Percentiles rank a stretch among this genome's conserved stretches.
These are phyloP conservation scores for Fraxinus quadrangulata DNA, from an alignment of 257 asterid genomes.

Conservation along the genomic window DNA sequence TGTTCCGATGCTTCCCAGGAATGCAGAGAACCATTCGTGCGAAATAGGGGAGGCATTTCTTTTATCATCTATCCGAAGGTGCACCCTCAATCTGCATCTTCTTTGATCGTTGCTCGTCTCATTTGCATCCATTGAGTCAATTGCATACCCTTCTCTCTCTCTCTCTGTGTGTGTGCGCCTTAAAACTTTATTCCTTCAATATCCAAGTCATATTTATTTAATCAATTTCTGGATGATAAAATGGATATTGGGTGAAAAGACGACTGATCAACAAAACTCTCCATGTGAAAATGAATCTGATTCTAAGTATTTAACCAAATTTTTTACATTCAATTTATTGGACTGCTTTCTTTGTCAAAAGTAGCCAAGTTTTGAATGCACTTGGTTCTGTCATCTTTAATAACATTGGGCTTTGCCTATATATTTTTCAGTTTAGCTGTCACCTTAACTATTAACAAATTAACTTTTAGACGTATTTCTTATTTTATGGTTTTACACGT, in stretches of 20 bases:
- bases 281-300: background rate
- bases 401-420: slow-evolving; percentile 6
- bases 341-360: background rate
- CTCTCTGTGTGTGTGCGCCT: background rate
- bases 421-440: slow-evolving; percentile 3
- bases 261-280: slow-evolving; percentile 32
- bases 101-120: background rate
- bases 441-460: background rate
- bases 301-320: background rate
- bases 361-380: background rate
- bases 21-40: slow-evolving; percentile 59
- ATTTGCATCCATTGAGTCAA: background rate
- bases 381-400: slow-evolving; percentile 7
- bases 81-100: slow-evolving; percentile 15
- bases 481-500: background rate
- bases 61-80: slow-evolving; percentile 83
- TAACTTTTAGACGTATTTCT: background rate
- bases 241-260: slow-evolving; percentile 29
- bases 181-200: slow-evolving; percentile 3
- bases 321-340: background rate
- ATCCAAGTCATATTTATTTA: background rate
- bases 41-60: slow-evolving; percentile 90
- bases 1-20: slow-evolving; percentile 50
- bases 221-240: slow-evolving; percentile 14
- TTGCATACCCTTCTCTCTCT: slow-evolving; percentile 8